Evolutionary conservation across 2,329 filamentous ascomycete species (phyloP).

Genomic region (Fusarium begoniae): DNA sequence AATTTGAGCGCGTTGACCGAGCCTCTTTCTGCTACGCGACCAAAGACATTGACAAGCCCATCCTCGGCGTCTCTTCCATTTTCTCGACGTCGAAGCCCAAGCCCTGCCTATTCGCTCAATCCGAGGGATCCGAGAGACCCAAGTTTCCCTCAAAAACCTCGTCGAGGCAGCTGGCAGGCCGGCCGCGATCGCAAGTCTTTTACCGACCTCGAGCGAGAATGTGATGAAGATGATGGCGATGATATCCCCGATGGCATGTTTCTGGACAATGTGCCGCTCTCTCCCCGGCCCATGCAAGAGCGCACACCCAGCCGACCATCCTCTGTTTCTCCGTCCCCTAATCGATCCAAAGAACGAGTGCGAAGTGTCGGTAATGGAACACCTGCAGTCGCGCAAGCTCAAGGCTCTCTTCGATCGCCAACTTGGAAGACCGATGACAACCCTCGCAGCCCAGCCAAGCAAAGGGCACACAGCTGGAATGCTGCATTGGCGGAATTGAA

Average conservation of each 20-base stretch:
- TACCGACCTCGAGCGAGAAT: constrained; percentile 78
- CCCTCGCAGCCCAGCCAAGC: constrained; percentile 56
- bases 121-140: constrained; percentile 57
- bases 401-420: constrained; percentile 68
- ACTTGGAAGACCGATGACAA: constrained; percentile 60
- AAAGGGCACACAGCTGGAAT: constrained; percentile 78
- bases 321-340: constrained; percentile 64
- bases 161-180: constrained; percentile 78
- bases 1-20: constrained; percentile 53
- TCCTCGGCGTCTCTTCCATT: constrained; percentile 52
- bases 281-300: constrained; percentile 71
- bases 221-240: constrained; percentile 77
- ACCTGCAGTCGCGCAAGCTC: constrained; percentile 65
- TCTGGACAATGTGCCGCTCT: constrained; percentile 84
- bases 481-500: constrained; percentile 74
- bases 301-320: constrained; percentile 62
- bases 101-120: constrained; percentile 58
- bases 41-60: constrained; percentile 40
- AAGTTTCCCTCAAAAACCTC: constrained; percentile 51
- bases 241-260: constrained; percentile 83
- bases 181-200: constrained; percentile 71
- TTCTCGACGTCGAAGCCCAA: constrained; percentile 59
- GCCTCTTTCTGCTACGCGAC: constrained; percentile 43
- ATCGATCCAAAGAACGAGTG: constrained; percentile 61
- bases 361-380: constrained; percentile 72